These are phyloP conservation scores for Globisporangium abappressorium DNA, from an alignment of 352 stramenopile species.

Conservation along the genomic window DNA sequence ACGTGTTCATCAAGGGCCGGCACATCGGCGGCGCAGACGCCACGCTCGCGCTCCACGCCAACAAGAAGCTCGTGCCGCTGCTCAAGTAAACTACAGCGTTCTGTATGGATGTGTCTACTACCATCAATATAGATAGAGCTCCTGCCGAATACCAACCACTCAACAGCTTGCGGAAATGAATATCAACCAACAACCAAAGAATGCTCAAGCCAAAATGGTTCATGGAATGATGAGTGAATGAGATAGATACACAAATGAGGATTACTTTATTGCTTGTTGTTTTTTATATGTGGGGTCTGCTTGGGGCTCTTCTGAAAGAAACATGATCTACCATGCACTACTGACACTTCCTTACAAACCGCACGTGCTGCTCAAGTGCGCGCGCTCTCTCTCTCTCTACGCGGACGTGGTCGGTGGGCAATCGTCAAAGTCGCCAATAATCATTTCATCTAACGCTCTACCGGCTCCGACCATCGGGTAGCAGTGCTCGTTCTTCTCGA, in stretches of 20 bases:
- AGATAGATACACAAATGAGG: not conserved
- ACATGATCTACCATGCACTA: not conserved
- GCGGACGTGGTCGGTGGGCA: constrained; percentile 89
- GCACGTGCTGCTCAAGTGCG: not conserved
- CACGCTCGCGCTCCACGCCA: constrained; percentile 48
- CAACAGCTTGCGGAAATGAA: not conserved
- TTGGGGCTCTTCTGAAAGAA: not conserved
- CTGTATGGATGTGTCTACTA: not conserved
- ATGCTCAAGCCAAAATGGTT: not conserved
- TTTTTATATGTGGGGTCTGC: not conserved
- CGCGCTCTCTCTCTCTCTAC: constrained; percentile 39
- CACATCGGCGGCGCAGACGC: constrained; percentile 95
- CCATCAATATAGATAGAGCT: not conserved
- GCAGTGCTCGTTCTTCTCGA: constrained; percentile 94
- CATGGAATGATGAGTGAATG: not conserved
- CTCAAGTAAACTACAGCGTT: constrained; percentile 32
- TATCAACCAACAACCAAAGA: not conserved
- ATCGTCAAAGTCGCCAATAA: constrained; percentile 94
- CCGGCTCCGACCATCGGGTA: constrained; percentile 94
- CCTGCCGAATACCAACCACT: not conserved
- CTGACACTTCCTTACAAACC: not conserved
- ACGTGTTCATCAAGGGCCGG: constrained; percentile 97
- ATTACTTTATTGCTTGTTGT: constrained; percentile 1
- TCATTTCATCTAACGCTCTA: constrained; percentile 93
- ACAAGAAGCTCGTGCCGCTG: constrained; percentile 51